A percentile compares a stretch with the other conserved stretches of the same genome.
These are phyloP conservation scores for Trypanosoma cruzi DNA, from an alignment of 208 protist genomes.

Conservation along the genomic window DNA sequence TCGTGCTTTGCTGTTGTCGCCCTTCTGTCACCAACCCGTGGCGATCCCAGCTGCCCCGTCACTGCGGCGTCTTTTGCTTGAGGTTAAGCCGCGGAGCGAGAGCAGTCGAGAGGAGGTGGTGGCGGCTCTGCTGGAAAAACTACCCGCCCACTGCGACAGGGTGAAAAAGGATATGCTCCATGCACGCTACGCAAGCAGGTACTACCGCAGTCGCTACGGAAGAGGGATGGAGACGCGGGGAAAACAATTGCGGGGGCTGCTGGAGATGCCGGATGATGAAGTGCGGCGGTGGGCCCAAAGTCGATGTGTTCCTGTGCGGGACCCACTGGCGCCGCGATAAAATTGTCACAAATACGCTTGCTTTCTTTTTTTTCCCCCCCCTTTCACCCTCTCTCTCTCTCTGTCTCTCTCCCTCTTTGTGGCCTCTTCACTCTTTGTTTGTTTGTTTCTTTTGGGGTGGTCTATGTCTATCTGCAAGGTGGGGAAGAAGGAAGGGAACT, in stretches of 20 bases:
- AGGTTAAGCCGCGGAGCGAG: conserved; percentile 4
- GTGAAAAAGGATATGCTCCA: conserved; percentile 51
- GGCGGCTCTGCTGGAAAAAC: conserved; percentile 40
- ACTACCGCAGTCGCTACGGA: conserved; percentile 70
- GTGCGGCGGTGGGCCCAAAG: conserved; percentile 35
- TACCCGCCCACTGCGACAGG: conserved; percentile 51
- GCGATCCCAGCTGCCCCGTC: conserved; percentile 30
- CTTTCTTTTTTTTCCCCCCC: background rate
- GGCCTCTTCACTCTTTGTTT: background rate
- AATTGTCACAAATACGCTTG: background rate
- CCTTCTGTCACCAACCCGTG: conserved; percentile 71
- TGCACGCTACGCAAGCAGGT: conserved; percentile 50
- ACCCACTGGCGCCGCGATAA: conserved; percentile 11
- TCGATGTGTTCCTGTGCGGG: conserved; percentile 19
- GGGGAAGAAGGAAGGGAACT: background rate
- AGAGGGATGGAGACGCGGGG: conserved; percentile 48
- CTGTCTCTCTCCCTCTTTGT: background rate
- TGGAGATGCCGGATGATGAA: conserved; percentile 25
- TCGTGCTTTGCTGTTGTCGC: conserved; percentile 39
- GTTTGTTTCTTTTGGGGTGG: background rate
- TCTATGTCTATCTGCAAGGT: background rate
- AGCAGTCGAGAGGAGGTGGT: conserved; percentile 44
- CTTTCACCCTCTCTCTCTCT: background rate
- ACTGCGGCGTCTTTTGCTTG: conserved; percentile 19
- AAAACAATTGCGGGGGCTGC: conserved; percentile 24